Conservation (phyloP, 2,329 filamentous ascomycete genomes). For the Truncatella angustata region DNA sequence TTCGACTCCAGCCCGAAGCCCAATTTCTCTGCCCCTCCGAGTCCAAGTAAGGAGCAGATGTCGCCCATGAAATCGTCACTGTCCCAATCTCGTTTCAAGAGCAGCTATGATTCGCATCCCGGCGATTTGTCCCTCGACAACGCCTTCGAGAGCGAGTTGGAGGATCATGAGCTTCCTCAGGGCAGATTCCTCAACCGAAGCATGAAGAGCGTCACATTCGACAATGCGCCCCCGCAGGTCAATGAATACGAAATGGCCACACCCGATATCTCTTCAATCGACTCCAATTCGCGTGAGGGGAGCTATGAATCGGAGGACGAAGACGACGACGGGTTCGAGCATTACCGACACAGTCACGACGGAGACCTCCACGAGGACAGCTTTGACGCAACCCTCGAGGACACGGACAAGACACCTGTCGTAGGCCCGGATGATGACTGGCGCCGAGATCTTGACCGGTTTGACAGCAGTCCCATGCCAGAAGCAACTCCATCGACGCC, state of each 20-base stretch:
- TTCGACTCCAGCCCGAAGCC: constrained; percentile 25
- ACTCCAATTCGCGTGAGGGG: constrained; percentile 85
- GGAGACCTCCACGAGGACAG: constrained; percentile 74
- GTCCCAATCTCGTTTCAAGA: constrained; percentile 64
- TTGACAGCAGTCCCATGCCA: constrained; percentile 68
- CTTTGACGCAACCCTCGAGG: constrained; percentile 92
- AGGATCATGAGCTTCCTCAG: constrained; percentile 58
- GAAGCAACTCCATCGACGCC: constrained; percentile 45
- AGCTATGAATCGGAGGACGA: constrained; percentile 86
- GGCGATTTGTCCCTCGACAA: constrained; percentile 68
- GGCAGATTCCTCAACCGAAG: constrained; percentile 75
- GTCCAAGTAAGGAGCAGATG: constrained; percentile 66
- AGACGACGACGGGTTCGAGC: constrained; percentile 57
- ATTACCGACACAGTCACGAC: constrained; percentile 50
- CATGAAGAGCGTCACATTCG: constrained; percentile 96
- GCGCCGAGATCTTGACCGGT: constrained; percentile 75
- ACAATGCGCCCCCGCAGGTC: constrained; percentile 86
- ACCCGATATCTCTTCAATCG: constrained; percentile 89
- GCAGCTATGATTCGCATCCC: constrained; percentile 66
- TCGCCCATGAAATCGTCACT: constrained; percentile 92
- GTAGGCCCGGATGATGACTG: constrained; percentile 97
- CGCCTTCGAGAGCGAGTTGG: constrained; percentile 60
- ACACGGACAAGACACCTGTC: constrained; percentile 95
- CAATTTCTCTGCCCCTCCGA: constrained; percentile 32
- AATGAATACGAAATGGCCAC: constrained; percentile 99